Evolutionary conservation across 805 yeast genomes (phyloP).

Genomic region (Martiniozyma abietophila): DNA sequence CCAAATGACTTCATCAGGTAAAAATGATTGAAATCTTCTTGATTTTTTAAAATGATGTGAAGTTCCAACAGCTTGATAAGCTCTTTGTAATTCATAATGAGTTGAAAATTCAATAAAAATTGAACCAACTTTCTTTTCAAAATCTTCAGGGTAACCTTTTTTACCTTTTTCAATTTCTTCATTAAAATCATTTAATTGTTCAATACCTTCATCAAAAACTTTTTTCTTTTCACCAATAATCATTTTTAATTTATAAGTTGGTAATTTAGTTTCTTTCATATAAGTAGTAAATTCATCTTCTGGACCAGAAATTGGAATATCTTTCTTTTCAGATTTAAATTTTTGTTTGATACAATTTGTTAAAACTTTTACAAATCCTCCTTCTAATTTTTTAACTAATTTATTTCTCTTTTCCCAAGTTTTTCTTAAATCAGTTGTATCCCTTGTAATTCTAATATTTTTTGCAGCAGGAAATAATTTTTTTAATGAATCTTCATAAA

Average conservation of each 20-base stretch:
- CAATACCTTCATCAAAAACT: constrained; percentile 65
- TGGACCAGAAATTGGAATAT: constrained; percentile 45
- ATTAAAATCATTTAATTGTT: constrained; percentile 61
- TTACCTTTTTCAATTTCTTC: constrained; percentile 54
- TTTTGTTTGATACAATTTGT: constrained; percentile 50
- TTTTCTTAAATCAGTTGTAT: constrained; percentile 47
- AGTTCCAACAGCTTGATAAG: constrained; percentile 71
- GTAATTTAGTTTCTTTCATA: constrained; percentile 67
- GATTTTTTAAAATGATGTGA: constrained; percentile 35
- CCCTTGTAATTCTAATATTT: constrained; percentile 55
- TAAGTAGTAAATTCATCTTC: constrained; percentile 50
- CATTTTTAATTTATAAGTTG: constrained; percentile 66
- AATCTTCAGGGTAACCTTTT: constrained; percentile 36
- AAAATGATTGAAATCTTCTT: constrained; percentile 48
- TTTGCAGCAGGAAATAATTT: constrained; percentile 55
- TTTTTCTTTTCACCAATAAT: constrained; percentile 77
- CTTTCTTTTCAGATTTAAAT: constrained; percentile 49
- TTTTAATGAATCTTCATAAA: constrained; percentile 40
- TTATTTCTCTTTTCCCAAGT: constrained; percentile 55
- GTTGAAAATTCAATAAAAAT: constrained; percentile 75
- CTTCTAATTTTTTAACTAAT: constrained; percentile 52
- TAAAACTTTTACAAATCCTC: constrained; percentile 50
- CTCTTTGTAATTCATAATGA: constrained; percentile 82
- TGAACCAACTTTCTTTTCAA: constrained; percentile 45
- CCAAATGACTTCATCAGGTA: constrained; percentile 86